Conservation (phyloP, 345 rosid genomes). For the Carallia brachiata region DNA sequence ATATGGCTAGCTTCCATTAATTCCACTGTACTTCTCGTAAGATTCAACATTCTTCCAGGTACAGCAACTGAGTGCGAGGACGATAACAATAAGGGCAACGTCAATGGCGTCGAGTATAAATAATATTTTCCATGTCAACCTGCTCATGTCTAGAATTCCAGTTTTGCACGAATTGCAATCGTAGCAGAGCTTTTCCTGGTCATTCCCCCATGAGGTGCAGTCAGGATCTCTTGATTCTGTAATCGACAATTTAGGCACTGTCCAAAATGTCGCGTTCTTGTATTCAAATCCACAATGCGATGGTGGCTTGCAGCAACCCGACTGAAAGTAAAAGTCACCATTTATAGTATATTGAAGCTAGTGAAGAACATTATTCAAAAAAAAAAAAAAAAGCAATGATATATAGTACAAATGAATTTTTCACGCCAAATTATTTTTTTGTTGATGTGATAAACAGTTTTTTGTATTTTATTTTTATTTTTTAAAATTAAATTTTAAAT, state of each 20-base stretch:
- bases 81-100: neutral
- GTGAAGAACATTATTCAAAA: too few relatives aligned
- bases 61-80: constrained; percentile 19
- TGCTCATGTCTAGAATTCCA: constrained; percentile 34
- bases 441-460: too few relatives aligned
- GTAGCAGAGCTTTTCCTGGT: constrained; percentile 34
- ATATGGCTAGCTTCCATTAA: too few relatives aligned
- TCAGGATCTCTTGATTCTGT: constrained; percentile 13
- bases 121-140: constrained; percentile 30
- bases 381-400: too few relatives aligned
- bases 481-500: too few relatives aligned
- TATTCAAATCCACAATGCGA: constrained; percentile 28
- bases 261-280: constrained; percentile 28
- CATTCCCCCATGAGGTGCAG: constrained; percentile 39
- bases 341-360: too few relatives aligned
- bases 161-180: constrained; percentile 48
- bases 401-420: too few relatives aligned
- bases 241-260: neutral
- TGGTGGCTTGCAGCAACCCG: constrained; percentile 57
- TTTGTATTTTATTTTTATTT: too few relatives aligned
- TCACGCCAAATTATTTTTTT: too few relatives aligned
- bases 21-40: too few relatives aligned
- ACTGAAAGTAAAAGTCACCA: constrained; percentile 14
- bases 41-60: neutral
- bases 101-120: constrained; percentile 5